Evolutionary conservation across 768 basidiomycete species (phyloP), one percentile per base, ranked within the genome.

Genomic region (Lentinus brumalis): DNA sequence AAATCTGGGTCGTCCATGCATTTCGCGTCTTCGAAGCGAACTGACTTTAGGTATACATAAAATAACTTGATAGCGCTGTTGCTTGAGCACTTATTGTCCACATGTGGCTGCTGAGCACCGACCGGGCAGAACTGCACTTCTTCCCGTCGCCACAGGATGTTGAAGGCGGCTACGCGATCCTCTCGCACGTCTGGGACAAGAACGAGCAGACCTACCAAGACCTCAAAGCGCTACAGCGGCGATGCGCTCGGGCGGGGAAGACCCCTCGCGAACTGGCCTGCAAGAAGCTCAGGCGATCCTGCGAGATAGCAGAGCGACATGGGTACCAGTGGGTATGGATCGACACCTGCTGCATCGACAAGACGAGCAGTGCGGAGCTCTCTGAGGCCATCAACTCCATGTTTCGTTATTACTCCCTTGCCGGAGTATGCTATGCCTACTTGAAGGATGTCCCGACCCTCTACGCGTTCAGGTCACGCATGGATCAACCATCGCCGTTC

Each of bases 311-410:
- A 5, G 42, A 38, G 35, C 16, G 11, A 10, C 21, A 57, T 12
- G 57, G 57, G 2, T 59, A 38, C 53, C 15, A 11, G 1, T 60
- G 59, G 59, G 47, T 30, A 11, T 60, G 59, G 59, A 39, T 49
- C 53, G 59, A 59, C 35, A 59, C 57, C 9, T 59, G 57, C 57
- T 59, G 57, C 42, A 59, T 59, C 50, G 50, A 59, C 51, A 59
- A 59, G 51, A 51, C 49, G 29, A 58, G 57, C 57, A 58, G 50
- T 26, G 41, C 42, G 9, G 59, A 60, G 38, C 59, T 60, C 35
- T 35, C 35, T 3, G 59, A 60, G 26, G 59, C 59, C 4, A 59
- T 59, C 41, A 59, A 59, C 51, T 21, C 51, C 30, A 59, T 59
- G 57, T 59, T 53, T 32, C 51, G 51, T 21, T 59, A 38, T 18